A percentile compares a stretch with the other conserved stretches of the same genome.
Evolutionary conservation across 108 stramenopile species (phyloP).

Genomic region (Pseudonitzschia multiseries): DNA sequence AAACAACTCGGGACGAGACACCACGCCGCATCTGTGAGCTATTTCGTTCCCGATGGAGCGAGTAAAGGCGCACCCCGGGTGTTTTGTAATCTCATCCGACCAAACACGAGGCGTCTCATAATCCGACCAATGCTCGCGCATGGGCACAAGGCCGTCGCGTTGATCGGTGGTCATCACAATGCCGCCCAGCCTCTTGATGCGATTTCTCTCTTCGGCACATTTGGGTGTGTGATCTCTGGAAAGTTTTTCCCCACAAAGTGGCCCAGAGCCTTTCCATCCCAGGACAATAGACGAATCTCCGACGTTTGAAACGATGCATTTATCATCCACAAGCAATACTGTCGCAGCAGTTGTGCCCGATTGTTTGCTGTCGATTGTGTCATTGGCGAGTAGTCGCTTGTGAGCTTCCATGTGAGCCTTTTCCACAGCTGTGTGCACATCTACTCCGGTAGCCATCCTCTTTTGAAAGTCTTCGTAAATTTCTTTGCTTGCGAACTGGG

Average conservation of each 20-base stretch:
- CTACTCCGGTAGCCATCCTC: background rate
- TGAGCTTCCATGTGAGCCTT: conserved; percentile 11
- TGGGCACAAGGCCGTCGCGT: conserved; percentile 50
- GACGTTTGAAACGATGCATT: conserved; percentile 55
- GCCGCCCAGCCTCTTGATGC: conserved; percentile 67
- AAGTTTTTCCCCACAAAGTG: background rate
- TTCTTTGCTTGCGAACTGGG: conserved; percentile 19
- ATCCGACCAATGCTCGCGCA: conserved; percentile 64
- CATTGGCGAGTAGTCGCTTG: conserved; percentile 6
- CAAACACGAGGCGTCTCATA: conserved; percentile 71
- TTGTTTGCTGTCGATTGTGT: conserved; percentile 43
- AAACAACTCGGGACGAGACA: conserved; percentile 66
- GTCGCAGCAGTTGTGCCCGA: conserved; percentile 61
- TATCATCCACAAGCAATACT: conserved; percentile 22
- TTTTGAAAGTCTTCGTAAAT: conserved; percentile 15
- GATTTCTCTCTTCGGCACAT: conserved; percentile 55
- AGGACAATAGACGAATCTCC: conserved; percentile 63
- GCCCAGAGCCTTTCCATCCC: conserved; percentile 21
- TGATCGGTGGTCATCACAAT: conserved; percentile 79
- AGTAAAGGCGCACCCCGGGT: conserved; percentile 78
- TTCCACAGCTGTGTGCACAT: conserved; percentile 4
- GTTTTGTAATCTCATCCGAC: conserved; percentile 48
- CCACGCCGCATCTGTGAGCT: conserved; percentile 67
- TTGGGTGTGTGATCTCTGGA: conserved; percentile 9
- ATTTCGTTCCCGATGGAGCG: conserved; percentile 68